Conservation (phyloP, 2,329 filamentous ascomycete genomes). For the Dothistroma pini region DNA sequence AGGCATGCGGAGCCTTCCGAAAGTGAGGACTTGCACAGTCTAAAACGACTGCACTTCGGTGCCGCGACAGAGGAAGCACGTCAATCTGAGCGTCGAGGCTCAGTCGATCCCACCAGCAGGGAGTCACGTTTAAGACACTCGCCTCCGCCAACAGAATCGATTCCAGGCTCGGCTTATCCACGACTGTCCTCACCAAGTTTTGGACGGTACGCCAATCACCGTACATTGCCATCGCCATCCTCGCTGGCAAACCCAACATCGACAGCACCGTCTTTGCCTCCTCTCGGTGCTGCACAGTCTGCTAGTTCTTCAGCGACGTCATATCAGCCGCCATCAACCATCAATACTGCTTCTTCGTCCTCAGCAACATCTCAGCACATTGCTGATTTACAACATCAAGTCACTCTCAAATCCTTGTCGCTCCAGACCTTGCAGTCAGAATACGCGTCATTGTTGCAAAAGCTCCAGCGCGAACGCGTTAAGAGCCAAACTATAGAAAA, state of each 20-base stretch:
- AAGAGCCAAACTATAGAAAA: conserved; percentile 49
- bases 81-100: conserved; percentile 17
- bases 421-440: conserved; percentile 54
- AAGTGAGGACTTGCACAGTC: conserved; percentile 12
- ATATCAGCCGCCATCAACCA: conserved; percentile 23
- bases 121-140: conserved; percentile 17
- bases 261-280: conserved; percentile 16
- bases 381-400: conserved; percentile 52
- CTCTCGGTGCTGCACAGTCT: conserved; percentile 16
- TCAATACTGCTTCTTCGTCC: conserved; percentile 25
- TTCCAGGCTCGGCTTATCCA: conserved; percentile 23
- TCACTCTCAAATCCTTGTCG: conserved; percentile 52
- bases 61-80: conserved; percentile 13
- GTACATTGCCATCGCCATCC: conserved; percentile 28
- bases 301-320: conserved; percentile 25
- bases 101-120: conserved; percentile 13
- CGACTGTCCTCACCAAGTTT: conserved; percentile 21
- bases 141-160: conserved; percentile 21
- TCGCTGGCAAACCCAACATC: conserved; percentile 24
- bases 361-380: conserved; percentile 38
- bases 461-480: conserved; percentile 49
- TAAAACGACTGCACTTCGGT: conserved; percentile 24
- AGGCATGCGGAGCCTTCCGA: conserved; percentile 19
- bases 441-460: conserved; percentile 51
- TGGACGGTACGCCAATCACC: conserved; percentile 6